Evolutionary conservation across 2,329 filamentous ascomycete genomes (phyloP), one percentile per base, ranked within the genome.

Genomic region (Apiospora hydei): DNA sequence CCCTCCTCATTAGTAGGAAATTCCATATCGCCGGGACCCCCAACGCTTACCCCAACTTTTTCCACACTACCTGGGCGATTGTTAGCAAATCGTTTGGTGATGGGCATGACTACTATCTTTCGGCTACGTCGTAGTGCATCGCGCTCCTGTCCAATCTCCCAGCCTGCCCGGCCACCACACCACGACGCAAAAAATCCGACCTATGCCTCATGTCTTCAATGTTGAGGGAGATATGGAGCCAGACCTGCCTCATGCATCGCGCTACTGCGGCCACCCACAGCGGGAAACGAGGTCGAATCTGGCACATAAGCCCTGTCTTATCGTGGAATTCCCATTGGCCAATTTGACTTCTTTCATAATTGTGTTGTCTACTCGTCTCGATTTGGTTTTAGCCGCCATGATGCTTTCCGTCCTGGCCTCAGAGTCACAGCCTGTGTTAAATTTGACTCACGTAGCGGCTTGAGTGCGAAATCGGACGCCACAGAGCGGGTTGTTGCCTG

Each of bases 41-140:
- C 30, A 47, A 49, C 66, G 18, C 18, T 34, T 47, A 34, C 24
- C 67, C 67, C 43, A 49, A 49, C 24, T 69, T 49, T 30, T 49
- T 13, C 67, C 26, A 69, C 44, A n/a, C 24, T 34, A 41, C 44
- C 67, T n/a, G 14, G 44, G 67, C 44, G 38, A 51, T 41, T 41
- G 24, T 69, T 69, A 57, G 68, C 68, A 69, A 69, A 69, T 69
- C 47, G 43, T 69, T 69, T 69, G 47, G 46, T 69, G 46, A 69
- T 69, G 68, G n/a, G 30, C 47, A 53, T 69, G 68, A 69, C 68
- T 51, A 51, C 68, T 57, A 64, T 64, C 34, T 64, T 64, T 41
- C 18, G 57, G 67, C 44, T 69, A 47, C 47, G 44, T 69, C 67
- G 18, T 34, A 69, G 67, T 69, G 67, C 44, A 49, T 69, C 26